Conservation (phyloP, 1,284 basidiomycete species). For the Ustilago trichophora region DNA sequence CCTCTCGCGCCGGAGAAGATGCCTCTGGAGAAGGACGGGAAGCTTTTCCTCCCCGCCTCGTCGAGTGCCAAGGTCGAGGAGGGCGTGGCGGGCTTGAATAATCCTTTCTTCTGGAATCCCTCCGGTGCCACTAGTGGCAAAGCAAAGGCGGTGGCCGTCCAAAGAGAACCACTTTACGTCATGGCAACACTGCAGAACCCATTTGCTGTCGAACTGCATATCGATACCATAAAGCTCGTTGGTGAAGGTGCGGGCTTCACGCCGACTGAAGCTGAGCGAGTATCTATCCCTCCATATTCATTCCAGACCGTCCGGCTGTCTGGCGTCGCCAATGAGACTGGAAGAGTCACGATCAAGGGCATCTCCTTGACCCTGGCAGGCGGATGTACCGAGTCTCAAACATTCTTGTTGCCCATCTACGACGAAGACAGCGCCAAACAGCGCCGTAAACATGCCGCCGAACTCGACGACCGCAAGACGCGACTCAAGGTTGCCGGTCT, state of each 20-base stretch:
- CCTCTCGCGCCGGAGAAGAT: conserved; percentile 78
- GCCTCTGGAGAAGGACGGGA: conserved; percentile 75
- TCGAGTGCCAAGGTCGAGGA: too few species aligned
- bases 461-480: conserved; percentile 73
- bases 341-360: conserved; percentile 78
- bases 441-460: conserved; percentile 71
- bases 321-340: conserved; percentile 75
- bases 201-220: conserved; percentile 86
- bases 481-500: conserved; percentile 78
- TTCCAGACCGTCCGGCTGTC: conserved; percentile 78
- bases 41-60: conserved; percentile 20
- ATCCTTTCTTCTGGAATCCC: conserved; percentile 53
- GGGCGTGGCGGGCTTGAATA: conserved; percentile 30
- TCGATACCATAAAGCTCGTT: conserved; percentile 81
- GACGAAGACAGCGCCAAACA: conserved; percentile 78
- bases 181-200: conserved; percentile 87
- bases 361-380: conserved; percentile 80
- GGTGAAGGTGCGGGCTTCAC: conserved; percentile 80
- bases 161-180: conserved; percentile 83
- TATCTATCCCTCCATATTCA: conserved; percentile 78
- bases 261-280: conserved; percentile 70
- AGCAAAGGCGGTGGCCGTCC: conserved; percentile 76
- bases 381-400: conserved; percentile 72
- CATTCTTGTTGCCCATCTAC: conserved; percentile 79
- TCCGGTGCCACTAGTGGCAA: conserved; percentile 5